These are phyloP conservation scores for Quaeritorhiza haematococci DNA, from an alignment of 371 early-diverging fungal genomes.

Conservation along the genomic window DNA sequence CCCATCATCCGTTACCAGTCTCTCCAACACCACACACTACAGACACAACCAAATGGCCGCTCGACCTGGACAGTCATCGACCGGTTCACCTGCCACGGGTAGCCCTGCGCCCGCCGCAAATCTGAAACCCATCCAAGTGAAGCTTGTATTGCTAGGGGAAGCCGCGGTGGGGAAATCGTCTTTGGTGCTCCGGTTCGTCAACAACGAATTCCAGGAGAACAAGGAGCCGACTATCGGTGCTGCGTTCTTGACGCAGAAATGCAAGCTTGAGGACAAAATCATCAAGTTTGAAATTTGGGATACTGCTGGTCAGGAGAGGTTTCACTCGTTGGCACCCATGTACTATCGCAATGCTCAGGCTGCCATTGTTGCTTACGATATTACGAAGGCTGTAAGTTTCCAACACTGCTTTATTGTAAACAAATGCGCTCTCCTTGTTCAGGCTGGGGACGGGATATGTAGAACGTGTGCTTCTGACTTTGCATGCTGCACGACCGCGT, in stretches of 20 bases:
- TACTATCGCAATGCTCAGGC: conserved; percentile 97
- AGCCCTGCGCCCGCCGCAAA: conserved; percentile 12
- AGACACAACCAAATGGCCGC: conserved; percentile 7
- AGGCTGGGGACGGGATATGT: too few relatives aligned
- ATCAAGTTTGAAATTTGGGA: conserved; percentile 70
- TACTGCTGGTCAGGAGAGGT: conserved; percentile 66
- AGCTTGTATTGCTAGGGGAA: conserved; percentile 60
- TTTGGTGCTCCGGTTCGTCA: conserved; percentile 89
- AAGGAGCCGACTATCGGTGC: conserved; percentile 96
- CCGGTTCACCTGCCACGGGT: conserved; percentile 7
- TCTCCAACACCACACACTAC: neutral
- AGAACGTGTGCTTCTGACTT: too few relatives aligned
- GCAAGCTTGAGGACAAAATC: conserved; percentile 50
- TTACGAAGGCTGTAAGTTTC: conserved; percentile 77
- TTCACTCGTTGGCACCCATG: conserved; percentile 92
- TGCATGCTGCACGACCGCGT: too few relatives aligned
- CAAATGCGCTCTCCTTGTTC: conserved; percentile 6
- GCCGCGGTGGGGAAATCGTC: conserved; percentile 59
- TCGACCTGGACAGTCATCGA: conserved; percentile 1
- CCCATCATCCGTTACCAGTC: neutral
- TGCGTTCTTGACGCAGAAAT: conserved; percentile 54
- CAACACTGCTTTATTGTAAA: conserved; percentile 1
- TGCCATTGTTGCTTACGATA: conserved; percentile 95
- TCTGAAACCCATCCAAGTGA: conserved; percentile 48
- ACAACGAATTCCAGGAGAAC: conserved; percentile 95